Evolutionary conservation across 257 asterid genomes (phyloP).

Genomic region (Phtheirospermum japonicum): DNA sequence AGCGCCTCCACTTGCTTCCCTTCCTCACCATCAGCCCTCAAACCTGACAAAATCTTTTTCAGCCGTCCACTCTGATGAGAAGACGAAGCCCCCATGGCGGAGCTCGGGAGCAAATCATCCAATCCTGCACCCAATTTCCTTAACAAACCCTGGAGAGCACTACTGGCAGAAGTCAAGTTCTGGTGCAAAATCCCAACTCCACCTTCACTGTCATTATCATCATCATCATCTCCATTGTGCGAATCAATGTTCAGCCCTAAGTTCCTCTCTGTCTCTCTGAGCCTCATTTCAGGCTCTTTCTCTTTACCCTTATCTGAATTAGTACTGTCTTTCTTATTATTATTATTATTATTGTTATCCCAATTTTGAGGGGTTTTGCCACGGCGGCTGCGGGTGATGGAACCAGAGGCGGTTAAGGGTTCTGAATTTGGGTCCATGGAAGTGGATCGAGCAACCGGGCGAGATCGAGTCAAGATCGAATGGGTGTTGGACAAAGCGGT

Average conservation of each 20-base stretch:
- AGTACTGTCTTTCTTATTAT: conserved; percentile 33
- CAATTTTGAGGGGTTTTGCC: conserved; percentile 66
- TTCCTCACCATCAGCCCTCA: conserved; percentile 98
- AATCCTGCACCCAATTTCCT: conserved; percentile 92
- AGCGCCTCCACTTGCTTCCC: conserved; percentile 95
- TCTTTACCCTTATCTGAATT: conserved; percentile 88
- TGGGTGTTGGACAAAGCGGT: conserved; percentile 42
- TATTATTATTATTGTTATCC: conserved; percentile 49
- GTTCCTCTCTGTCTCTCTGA: conserved; percentile 62
- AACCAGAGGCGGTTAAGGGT: conserved; percentile 73
- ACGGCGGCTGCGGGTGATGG: conserved; percentile 77
- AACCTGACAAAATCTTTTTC: conserved; percentile 87
- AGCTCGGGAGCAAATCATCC: conserved; percentile 93
- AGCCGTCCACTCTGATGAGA: conserved; percentile 86
- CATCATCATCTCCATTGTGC: conserved; percentile 58
- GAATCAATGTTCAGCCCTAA: conserved; percentile 73
- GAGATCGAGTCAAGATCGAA: conserved; percentile 64
- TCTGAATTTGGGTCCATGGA: conserved; percentile 77
- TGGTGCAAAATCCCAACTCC: conserved; percentile 87
- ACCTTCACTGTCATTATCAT: conserved; percentile 79
- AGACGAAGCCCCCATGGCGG: conserved; percentile 75
- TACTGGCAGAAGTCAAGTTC: conserved; percentile 86
- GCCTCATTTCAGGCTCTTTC: conserved; percentile 74
- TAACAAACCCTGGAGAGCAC: conserved; percentile 89
- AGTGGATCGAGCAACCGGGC: conserved; percentile 50